Evolutionary conservation across 805 yeast species (phyloP).

Genomic region (Naumovozyma baii): DNA sequence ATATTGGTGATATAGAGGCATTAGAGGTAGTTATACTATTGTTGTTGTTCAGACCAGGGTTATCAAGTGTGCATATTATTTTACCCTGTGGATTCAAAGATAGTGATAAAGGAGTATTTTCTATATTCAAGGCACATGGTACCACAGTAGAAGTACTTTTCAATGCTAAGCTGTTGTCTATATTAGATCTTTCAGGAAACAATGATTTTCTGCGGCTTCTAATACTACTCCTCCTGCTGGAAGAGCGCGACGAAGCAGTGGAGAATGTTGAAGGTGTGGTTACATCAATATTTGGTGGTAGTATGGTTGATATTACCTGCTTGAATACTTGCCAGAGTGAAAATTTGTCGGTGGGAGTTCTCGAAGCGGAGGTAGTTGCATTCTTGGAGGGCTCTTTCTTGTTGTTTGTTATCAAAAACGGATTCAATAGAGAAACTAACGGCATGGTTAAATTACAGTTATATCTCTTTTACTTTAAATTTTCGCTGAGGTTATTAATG

Average conservation of each 20-base stretch:
- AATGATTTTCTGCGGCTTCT: no score
- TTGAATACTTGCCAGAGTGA: conserved; percentile 6
- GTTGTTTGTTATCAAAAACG: no score
- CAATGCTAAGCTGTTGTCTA: conserved; percentile 8
- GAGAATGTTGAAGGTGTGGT: neutral
- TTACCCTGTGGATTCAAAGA: conserved; percentile 17
- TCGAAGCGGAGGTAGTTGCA: neutral
- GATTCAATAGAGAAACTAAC: neutral
- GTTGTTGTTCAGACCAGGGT: conserved; percentile 1
- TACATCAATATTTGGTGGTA: conserved; percentile 3
- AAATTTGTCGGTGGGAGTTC: neutral
- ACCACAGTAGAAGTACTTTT: conserved; percentile 10
- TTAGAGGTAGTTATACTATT: no score
- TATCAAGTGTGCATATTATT: conserved; percentile 12
- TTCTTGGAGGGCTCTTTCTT: no score
- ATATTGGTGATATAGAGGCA: conserved; percentile 12
- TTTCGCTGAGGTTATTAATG: no score
- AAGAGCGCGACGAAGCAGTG: neutral
- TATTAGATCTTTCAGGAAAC: conserved; percentile 21
- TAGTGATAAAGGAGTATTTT: conserved; percentile 18
- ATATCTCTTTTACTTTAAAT: no score
- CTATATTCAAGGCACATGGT: conserved; percentile 23
- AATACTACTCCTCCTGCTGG: no score
- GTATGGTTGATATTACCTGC: conserved; percentile 9
- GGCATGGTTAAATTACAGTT: neutral